Conservation (phyloP, 257 asterid genomes). For the Anisodus acutangulus region DNA sequence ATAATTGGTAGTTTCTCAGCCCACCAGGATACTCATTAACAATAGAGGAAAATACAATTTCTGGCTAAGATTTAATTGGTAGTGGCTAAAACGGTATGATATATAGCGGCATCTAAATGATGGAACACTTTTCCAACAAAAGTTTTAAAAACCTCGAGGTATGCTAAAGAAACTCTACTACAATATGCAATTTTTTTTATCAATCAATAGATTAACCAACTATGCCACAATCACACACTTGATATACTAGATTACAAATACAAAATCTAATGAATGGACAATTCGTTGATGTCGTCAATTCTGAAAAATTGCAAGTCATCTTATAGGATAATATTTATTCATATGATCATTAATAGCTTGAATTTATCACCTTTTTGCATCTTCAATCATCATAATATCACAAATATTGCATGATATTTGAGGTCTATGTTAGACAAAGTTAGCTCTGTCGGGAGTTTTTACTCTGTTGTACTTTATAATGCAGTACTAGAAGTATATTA, state of each 20-base stretch:
- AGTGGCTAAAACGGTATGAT: background rate
- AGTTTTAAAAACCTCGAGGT: no score
- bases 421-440: no score
- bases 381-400: background rate
- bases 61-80: no score
- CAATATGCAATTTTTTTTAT: background rate
- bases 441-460: no score
- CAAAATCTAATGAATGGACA: no score
- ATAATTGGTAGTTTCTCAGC: background rate
- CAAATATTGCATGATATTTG: no score
- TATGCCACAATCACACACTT: background rate
- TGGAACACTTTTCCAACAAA: background rate
- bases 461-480: no score
- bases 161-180: background rate
- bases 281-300: background rate
- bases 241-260: no score
- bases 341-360: background rate
- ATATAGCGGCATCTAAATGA: background rate
- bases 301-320: background rate
- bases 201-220: background rate
- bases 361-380: background rate
- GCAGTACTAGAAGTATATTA: no score
- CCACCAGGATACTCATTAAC: background rate
- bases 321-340: background rate
- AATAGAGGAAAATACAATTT: background rate